Evolutionary conservation across 768 basidiomycete species (phyloP).

Genomic region (Gautieria morchelliformis): DNA sequence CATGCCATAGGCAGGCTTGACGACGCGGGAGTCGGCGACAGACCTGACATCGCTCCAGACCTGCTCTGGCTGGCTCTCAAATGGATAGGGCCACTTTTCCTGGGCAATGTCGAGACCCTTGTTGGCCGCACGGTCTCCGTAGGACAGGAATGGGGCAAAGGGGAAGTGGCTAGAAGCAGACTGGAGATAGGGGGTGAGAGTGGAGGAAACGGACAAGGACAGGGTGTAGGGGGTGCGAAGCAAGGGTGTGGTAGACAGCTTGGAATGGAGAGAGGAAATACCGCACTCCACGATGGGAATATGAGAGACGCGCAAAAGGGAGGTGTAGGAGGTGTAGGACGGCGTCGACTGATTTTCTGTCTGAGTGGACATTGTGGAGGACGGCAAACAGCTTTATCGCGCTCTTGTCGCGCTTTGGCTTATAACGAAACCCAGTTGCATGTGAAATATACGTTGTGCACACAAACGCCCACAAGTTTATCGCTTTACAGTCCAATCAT

Average conservation of each 20-base stretch:
- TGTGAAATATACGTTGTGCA: not conserved
- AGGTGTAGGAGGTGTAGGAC: constrained; percentile 5
- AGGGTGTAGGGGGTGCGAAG: constrained; percentile 4
- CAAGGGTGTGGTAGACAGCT: constrained; percentile 2
- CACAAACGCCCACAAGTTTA: too few relatives aligned
- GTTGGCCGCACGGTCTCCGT: constrained; percentile 2
- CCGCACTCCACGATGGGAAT: constrained; percentile 6
- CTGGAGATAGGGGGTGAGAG: not conserved
- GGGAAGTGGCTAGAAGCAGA: constrained; percentile 4
- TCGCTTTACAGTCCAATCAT: too few relatives aligned
- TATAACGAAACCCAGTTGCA: not conserved
- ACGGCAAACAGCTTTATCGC: not conserved
- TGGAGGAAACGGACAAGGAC: not conserved
- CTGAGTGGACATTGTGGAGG: not conserved
- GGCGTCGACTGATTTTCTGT: not conserved
- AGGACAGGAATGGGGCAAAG: not conserved
- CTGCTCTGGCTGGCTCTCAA: constrained; percentile 6
- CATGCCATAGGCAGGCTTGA: not conserved
- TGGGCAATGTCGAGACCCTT: constrained; percentile 6
- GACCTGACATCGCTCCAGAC: constrained; percentile 8
- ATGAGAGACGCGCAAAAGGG: constrained; percentile 2
- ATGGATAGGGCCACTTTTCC: constrained; percentile 7
- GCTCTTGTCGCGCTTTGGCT: not conserved
- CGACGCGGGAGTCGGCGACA: not conserved
- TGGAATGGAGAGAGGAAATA: constrained; percentile 4